Percentiles rank a stretch among this genome's conserved stretches.
phyloP scores from a whole-genome alignment of 306 rosid genomes.

The Vicia villosa region DNA sequence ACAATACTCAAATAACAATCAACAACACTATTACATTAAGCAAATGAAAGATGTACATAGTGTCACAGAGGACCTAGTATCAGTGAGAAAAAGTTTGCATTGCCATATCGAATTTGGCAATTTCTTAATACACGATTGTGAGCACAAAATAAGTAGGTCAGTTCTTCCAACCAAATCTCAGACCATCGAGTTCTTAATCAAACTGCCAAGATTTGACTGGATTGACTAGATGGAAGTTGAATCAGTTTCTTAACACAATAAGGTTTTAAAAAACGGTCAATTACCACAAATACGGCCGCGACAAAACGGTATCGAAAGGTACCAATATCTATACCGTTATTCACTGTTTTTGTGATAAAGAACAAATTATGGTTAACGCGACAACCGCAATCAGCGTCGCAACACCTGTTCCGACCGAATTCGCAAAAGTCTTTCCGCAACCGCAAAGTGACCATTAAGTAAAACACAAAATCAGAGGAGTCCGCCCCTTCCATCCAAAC shows the following conservation, averaged over 20 bases:
- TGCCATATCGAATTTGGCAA: constrained; percentile 1
- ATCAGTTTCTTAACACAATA: too few species aligned
- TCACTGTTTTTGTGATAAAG: too few species aligned
- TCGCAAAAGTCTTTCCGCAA: too few species aligned
- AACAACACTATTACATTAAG: neutral
- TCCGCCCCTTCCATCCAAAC: neutral
- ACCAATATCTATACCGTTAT: too few species aligned
- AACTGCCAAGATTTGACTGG: neutral
- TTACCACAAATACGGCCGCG: too few species aligned
- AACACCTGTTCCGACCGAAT: too few species aligned
- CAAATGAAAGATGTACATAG: neutral
- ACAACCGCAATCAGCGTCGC: too few species aligned
- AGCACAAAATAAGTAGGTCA: neutral
- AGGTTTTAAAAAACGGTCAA: too few species aligned
- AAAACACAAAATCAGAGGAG: neutral
- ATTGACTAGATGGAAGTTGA: neutral
- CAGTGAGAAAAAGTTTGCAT: neutral
- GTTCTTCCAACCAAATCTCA: neutral
- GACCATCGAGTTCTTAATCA: neutral
- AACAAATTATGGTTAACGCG: too few species aligned
- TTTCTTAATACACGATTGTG: neutral
- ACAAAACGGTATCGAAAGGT: too few species aligned
- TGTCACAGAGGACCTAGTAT: neutral
- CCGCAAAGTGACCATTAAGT: too few species aligned
- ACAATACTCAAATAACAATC: constrained; percentile 2